These are phyloP conservation scores for Heliosperma pusillum DNA, from an alignment of 148 eudicot genomes.

Conservation along the genomic window DNA sequence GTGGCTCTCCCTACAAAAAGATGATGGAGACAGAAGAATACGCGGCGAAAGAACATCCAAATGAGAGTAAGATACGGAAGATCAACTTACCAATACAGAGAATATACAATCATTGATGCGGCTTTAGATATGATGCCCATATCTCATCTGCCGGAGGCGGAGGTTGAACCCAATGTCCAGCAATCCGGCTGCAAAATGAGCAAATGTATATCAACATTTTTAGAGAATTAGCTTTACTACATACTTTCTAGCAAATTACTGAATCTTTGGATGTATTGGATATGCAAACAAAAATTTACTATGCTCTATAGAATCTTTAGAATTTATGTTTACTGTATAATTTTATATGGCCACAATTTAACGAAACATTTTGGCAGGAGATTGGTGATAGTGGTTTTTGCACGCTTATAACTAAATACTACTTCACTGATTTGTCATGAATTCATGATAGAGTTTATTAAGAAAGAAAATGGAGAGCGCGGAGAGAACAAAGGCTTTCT, in stretches of 20 bases:
- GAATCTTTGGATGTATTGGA: no score
- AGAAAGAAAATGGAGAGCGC: slow-evolving; percentile 5
- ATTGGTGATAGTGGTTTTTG: neutral
- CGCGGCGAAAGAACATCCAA: no score
- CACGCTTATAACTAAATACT: neutral
- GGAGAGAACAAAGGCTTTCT: slow-evolving; percentile 15
- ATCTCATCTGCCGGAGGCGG: slow-evolving; percentile 81
- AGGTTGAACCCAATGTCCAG: slow-evolving; percentile 94
- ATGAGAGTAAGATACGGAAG: no score
- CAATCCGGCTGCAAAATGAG: slow-evolving; percentile 71
- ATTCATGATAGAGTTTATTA: neutral
- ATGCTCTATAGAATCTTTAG: no score
- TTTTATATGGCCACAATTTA: no score
- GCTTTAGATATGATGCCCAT: slow-evolving; percentile 90
- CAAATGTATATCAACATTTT: neutral
- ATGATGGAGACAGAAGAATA: no score
- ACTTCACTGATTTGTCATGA: neutral
- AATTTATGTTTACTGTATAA: neutral
- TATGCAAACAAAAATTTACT: no score
- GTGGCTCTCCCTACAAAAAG: no score
- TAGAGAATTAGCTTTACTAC: no score
- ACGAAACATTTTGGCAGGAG: no score
- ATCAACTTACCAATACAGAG: neutral
- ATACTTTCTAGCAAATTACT: no score
- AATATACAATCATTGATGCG: slow-evolving; percentile 30